phyloP scores from a whole-genome alignment of 495 filamentous ascomycete genomes.

The Astrothelium subdiscretum region DNA sequence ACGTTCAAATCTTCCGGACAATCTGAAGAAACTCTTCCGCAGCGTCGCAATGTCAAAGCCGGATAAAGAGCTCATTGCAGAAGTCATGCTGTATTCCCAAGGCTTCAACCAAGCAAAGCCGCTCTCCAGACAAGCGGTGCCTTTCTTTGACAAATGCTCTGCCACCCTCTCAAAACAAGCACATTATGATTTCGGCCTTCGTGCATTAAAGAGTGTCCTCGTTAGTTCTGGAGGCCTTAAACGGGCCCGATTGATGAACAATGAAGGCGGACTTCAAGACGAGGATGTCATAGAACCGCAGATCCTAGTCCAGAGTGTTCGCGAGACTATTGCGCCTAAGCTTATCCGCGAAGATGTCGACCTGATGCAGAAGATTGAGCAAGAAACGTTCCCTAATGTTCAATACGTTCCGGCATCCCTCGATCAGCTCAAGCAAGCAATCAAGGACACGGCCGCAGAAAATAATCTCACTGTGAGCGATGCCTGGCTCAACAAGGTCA shows the following conservation, averaged over 20 bases:
- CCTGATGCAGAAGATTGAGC: conserved; percentile 74
- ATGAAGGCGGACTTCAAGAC: conserved; percentile 44
- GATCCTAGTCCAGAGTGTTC: conserved; percentile 95
- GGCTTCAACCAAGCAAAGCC: conserved; percentile 92
- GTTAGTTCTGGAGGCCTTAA: conserved; percentile 95
- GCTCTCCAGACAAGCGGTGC: conserved; percentile 86
- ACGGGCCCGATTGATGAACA: conserved; percentile 52
- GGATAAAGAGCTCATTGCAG: conserved; percentile 97
- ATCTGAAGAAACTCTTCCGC: conserved; percentile 97
- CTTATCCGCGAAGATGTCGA: conserved; percentile 83
- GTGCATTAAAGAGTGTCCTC: conserved; percentile 95
- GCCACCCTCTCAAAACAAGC: conserved; percentile 81
- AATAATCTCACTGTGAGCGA: conserved; percentile 79
- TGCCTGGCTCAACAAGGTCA: conserved; percentile 89
- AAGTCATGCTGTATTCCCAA: conserved; percentile 99
- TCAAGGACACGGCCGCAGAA: conserved; percentile 69
- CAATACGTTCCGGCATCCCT: conserved; percentile 84
- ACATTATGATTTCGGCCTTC: conserved; percentile 96
- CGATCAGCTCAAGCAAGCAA: conserved; percentile 63
- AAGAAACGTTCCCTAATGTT: conserved; percentile 80
- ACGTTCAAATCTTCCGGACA: conserved; percentile 93
- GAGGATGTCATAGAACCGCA: conserved; percentile 84
- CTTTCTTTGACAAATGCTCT: conserved; percentile 90
- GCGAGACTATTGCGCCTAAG: conserved; percentile 97
- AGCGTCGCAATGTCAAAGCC: conserved; percentile 99